Base-by-base conservation (phyloP, 306 rosid genomes). In the Dalbergia cochinchinensis region DNA sequence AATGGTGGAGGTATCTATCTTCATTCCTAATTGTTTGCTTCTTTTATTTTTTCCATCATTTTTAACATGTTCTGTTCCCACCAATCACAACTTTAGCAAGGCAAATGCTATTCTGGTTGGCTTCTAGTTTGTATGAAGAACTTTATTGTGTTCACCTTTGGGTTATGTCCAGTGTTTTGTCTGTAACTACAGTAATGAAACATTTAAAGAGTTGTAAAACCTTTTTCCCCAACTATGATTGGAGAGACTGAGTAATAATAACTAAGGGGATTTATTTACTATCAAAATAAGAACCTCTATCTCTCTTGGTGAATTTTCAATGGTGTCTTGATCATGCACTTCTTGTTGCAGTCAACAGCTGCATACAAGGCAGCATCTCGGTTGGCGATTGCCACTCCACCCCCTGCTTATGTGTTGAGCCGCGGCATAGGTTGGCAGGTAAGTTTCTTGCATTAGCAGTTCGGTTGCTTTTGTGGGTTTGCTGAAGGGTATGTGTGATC, bases 391-490 rank as follows among this genome's bases (percentile, higher is more conserved):
- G 99, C 99, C 35, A 95, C 99, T 50, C 99, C 99, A 48, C 99
- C 99, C 65, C 99, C 99, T 51, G 97, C 99, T 64, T 90, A 92
- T 78, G 99, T 95, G 64, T 85, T 95, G 87, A 95, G 99, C 86
- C 90, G 99, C 58, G 99, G 99, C 82, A 95, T 95, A 47, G 99
- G 99, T 64, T 95, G 99, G 99, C 99, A 95, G 96, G 99, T 95
- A 55, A 83, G 75, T 73, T 69, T 7, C 16, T 65, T 39, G 37
- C 67, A 2, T 53, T 15, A 5, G 15, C 34, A 6, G 5, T 45
- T 78, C 72, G 66, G 3, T 12, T 26, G 31, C 31, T 26, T 26
- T 26, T 26, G 31, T 26, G 31, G 2, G 31, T 26, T 26, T 26
- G 1, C 31, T 3, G 31, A 26, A 26, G 31, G 31, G 31, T 26